Percentiles rank a stretch among this genome's conserved stretches.
phyloP scores from a whole-genome alignment of 2,329 filamentous ascomycete genomes.

The Fusarium napiforme region DNA sequence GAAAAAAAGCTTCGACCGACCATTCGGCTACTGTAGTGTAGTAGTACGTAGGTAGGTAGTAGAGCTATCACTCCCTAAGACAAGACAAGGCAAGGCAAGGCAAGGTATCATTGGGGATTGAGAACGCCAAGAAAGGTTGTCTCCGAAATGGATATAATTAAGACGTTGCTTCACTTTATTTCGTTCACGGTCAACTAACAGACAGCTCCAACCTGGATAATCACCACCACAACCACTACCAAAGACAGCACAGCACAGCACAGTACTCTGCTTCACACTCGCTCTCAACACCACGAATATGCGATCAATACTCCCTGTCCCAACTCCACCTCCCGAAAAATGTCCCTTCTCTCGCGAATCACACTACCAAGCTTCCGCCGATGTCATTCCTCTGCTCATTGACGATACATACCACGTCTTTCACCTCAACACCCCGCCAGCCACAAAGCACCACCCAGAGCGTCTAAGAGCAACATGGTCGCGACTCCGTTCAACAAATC shows the following conservation, averaged over 20 bases:
- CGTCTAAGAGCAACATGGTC: conserved; percentile 49
- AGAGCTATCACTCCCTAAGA: not conserved
- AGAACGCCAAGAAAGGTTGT: not conserved
- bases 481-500: conserved; percentile 45
- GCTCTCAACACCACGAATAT: conserved; percentile 12
- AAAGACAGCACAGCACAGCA: not conserved
- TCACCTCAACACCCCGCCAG: conserved; percentile 48
- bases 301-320: conserved; percentile 30
- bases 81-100: not conserved
- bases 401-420: conserved; percentile 52
- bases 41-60: not conserved
- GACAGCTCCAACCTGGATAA: conserved; percentile 15
- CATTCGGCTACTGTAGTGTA: not conserved
- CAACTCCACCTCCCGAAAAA: conserved; percentile 44
- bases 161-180: conserved; percentile 2
- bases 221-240: not conserved
- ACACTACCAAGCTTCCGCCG: conserved; percentile 46
- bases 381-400: conserved; percentile 51
- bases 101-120: not conserved
- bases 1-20: conserved; percentile 6
- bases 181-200: not conserved
- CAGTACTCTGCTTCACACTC: not conserved
- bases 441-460: conserved; percentile 49
- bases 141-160: conserved; percentile 26
- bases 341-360: conserved; percentile 45